phyloP scores from a whole-genome alignment of 805 yeast genomes.

The Ogataea wickerhamii region DNA sequence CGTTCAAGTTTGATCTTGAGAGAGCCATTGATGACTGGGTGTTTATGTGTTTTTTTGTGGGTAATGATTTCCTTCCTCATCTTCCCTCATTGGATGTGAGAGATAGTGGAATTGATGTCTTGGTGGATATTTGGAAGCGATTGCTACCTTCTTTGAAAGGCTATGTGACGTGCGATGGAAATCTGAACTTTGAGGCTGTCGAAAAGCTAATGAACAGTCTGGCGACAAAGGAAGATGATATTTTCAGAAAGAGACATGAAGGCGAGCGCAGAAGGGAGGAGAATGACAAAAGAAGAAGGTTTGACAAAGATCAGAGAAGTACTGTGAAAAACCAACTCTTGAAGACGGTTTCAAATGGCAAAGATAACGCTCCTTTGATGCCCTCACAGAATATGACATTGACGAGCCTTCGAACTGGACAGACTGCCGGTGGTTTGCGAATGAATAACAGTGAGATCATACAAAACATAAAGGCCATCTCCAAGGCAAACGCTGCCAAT shows the following conservation, averaged over 20 bases:
- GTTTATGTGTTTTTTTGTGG: slow-evolving; percentile 96
- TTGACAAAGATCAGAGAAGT: slow-evolving; percentile 44
- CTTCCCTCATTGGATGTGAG: slow-evolving; percentile 92
- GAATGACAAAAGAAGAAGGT: slow-evolving; percentile 55
- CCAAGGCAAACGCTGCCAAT: slow-evolving; percentile 70
- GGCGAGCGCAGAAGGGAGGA: slow-evolving; percentile 68
- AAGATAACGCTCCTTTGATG: slow-evolving; percentile 68
- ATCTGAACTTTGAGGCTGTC: slow-evolving; percentile 68
- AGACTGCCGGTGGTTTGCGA: slow-evolving; percentile 58
- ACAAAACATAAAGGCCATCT: slow-evolving; percentile 54
- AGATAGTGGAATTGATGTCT: slow-evolving; percentile 83
- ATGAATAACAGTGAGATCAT: slow-evolving; percentile 70
- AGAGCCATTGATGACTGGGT: slow-evolving; percentile 99
- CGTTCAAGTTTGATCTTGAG: slow-evolving; percentile 81
- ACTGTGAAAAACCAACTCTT: slow-evolving; percentile 41
- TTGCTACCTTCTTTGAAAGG: slow-evolving; percentile 62
- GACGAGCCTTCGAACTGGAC: slow-evolving; percentile 66
- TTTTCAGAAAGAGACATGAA: slow-evolving; percentile 66
- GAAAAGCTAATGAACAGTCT: slow-evolving; percentile 63
- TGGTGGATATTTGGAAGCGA: slow-evolving; percentile 81
- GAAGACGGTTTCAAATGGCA: slow-evolving; percentile 62
- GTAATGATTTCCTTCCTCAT: slow-evolving; percentile 97
- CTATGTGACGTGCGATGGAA: slow-evolving; percentile 89
- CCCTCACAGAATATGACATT: slow-evolving; percentile 74
- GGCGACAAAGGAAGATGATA: slow-evolving; percentile 71